These are phyloP conservation scores for Rhododendron williamsianum DNA, from an alignment of 148 eudicot species.

Conservation along the genomic window DNA sequence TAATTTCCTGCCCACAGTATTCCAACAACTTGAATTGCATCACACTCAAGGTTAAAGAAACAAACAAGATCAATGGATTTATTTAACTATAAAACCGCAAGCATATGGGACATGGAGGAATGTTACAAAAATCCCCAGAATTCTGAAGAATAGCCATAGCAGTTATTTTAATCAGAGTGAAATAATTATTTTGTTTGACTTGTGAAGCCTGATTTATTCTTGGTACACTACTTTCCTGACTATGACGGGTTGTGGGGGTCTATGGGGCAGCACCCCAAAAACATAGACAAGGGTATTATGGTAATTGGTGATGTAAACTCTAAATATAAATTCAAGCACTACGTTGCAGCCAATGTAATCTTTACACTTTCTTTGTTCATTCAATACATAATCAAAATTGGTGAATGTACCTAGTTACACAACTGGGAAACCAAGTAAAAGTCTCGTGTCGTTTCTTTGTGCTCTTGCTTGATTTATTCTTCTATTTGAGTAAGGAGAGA, in stretches of 20 bases:
- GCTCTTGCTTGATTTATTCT: not conserved
- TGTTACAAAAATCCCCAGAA: not conserved
- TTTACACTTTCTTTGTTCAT: not conserved
- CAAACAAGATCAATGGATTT: not conserved
- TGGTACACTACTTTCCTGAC: not conserved
- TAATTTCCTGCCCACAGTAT: slow-evolving; percentile 38
- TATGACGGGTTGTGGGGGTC: too few species aligned
- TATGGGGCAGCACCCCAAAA: not conserved
- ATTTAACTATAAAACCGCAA: not conserved
- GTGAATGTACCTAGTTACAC: not conserved
- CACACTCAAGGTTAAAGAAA: not conserved
- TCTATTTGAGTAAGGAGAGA: not conserved
- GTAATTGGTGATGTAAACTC: not conserved
- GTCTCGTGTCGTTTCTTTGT: not conserved
- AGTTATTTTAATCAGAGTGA: not conserved
- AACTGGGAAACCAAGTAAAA: not conserved
- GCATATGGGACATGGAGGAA: not conserved
- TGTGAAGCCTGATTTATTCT: not conserved
- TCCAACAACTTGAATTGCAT: not conserved
- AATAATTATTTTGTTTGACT: not conserved
- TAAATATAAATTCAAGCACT: not conserved
- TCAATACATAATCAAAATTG: not conserved
- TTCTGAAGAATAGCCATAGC: not conserved
- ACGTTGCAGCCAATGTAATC: not conserved
- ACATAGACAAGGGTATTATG: too few species aligned